Evolutionary conservation across 169 alveolate genomes (phyloP), one percentile per base, ranked within the genome.

Genomic region (Cryptosporidium felis): DNA sequence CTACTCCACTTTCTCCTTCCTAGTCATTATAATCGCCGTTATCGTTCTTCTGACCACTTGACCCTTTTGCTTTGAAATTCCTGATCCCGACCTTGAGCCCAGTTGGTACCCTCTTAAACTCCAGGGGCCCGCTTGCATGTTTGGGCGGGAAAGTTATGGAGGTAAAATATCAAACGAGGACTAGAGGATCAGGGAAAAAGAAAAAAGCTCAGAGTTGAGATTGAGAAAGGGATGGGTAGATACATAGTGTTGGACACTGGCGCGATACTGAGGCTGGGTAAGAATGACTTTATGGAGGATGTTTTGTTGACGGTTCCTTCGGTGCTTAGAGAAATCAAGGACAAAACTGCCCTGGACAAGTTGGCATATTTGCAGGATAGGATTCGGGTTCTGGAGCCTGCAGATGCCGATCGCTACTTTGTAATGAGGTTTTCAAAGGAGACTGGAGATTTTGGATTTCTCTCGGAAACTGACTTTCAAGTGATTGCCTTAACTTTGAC

Each of bases 391-490:
- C 79, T 90, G 9, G 91, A 85, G 58, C 94, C 96, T 10, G 74
- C 80, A 36, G 94, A 92, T 26, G 89, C 63, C 18, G 94, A 91
- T 74, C 82, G 94, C 26, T 81, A 85, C 47, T 91, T 91, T 59
- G 96, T 95, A 58, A 91, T 80, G 53, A 62, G 89, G 59, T 95
- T 95, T 81, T 90, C 97, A 5, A 91, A 92, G 14, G 85, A 93
- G 74, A 95, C 97, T 14, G 97, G 97, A 1, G 97, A 95, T 47
- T 89, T 81, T 79, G 94, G 93, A 34, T 89, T 82, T 59, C 90
- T 95, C 32, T 92, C 96, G 38, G 90, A 81, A 40, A 93, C 92
- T 9, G 97, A 95, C 89, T 91, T 95, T 45, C 92, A 81, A 34
- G 93, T 94, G 45, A 93, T 95, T 30, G 97, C 97, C 32, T 90